Evolutionary conservation across 2,329 filamentous ascomycete genomes (phyloP), one percentile per base, ranked within the genome.

Genomic region (Fusarium foetens): DNA sequence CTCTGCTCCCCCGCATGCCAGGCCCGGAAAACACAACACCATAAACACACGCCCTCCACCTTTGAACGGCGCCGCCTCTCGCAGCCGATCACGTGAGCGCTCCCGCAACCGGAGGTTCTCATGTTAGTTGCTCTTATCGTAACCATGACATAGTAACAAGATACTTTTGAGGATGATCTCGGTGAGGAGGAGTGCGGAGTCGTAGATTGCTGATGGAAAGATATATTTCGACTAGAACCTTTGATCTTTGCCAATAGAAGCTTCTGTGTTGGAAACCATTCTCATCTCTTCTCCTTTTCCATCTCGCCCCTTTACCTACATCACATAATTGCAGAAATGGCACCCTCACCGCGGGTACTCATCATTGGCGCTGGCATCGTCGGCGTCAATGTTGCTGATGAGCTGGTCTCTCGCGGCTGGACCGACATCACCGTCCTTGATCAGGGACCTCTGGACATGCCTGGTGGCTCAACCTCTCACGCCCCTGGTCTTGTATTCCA

Each of bases 321-420:
- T 43, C 38, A 61, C 54, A 51, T 52, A 52, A 53, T 35, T 12
- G 58, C 23, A 46, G 52, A 38, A 54, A 76, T 75, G 66, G 65
- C 71, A 29, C 65, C 62, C 33, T 68, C 74, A 77, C 80, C 83
- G 73, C 81, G 84, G 72, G 86, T 90, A 67, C 86, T 90, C 65
- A 88, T 90, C 67, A 88, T 90, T 66, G 89, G 89, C 41, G 89
- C 89, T 55, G 89, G 89, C 52, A 91, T 91, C 63, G 89, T 91
- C 64, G 89, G 89, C 51, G 85, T 86, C 63, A 91, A 91, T 66
- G 80, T 91, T 53, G 89, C 89, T 53, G 89, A 91, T 73, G 89
- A 91, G 83, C 85, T 91, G 75, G 84, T 89, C 72, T 83, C 84
- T 29, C 85, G 88, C 75, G 90, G 90, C 82, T 91, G 89, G 89